phyloP scores from a whole-genome alignment of 306 rosid species.

The Trifolium pratense region DNA sequence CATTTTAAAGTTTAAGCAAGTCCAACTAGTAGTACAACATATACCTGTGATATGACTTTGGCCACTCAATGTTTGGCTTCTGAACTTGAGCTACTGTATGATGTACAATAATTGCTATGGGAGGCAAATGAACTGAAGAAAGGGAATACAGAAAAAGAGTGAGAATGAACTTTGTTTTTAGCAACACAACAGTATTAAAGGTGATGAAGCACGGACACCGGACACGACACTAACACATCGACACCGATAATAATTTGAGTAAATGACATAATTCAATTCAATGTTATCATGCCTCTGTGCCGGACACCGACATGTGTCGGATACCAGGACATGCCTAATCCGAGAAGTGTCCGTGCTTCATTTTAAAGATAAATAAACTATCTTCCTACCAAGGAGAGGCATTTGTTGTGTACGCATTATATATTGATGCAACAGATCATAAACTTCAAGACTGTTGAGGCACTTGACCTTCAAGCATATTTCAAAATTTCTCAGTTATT shows the following conservation, averaged over 20 bases:
- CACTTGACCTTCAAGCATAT: slow-evolving; percentile 76
- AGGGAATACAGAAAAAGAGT: slow-evolving; percentile 28
- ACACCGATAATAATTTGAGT: too few relatives aligned
- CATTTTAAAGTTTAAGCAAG: slow-evolving; percentile 37
- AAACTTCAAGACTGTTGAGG: slow-evolving; percentile 71
- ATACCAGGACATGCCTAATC: too few relatives aligned
- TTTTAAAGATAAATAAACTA: slow-evolving; percentile 23
- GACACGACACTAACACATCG: too few relatives aligned
- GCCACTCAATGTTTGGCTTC: slow-evolving; percentile 92
- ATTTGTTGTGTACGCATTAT: slow-evolving; percentile 73
- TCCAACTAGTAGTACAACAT: slow-evolving; percentile 33
- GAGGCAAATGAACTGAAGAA: slow-evolving; percentile 75
- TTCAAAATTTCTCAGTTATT: slow-evolving; percentile 29
- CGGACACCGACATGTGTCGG: too few relatives aligned
- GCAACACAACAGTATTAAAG: slow-evolving; percentile 32
- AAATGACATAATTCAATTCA: too few relatives aligned
- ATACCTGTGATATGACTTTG: slow-evolving; percentile 84
- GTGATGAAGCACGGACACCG: not conserved
- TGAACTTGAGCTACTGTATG: slow-evolving; percentile 83
- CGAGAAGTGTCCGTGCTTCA: too few relatives aligned
- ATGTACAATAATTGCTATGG: slow-evolving; percentile 65
- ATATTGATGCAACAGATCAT: slow-evolving; percentile 75
- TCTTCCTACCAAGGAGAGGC: slow-evolving; percentile 69
- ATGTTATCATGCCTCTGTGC: too few relatives aligned
- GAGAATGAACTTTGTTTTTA: slow-evolving; percentile 35